These are phyloP conservation scores for Metschnikowia borealis DNA, from an alignment of 805 yeast genomes.

Conservation along the genomic window DNA sequence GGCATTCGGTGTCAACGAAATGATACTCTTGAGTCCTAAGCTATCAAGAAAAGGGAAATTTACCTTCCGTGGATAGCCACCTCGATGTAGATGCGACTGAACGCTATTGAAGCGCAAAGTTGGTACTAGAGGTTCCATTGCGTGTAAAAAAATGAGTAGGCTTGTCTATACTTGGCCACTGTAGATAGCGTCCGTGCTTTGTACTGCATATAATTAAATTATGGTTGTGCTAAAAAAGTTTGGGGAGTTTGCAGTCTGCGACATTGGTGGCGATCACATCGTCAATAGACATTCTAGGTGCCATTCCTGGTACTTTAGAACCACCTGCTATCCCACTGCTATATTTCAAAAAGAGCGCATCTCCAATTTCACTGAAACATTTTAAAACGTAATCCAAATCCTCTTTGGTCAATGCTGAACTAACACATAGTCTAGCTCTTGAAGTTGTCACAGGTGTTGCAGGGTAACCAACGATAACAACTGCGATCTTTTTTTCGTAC, in stretches of 20 bases:
- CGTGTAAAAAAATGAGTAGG: neutral
- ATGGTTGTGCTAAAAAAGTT: conserved; percentile 8
- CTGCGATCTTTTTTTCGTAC: conserved; percentile 78
- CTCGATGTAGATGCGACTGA: conserved; percentile 70
- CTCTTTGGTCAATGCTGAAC: conserved; percentile 87
- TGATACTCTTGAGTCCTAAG: conserved; percentile 62
- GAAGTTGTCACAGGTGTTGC: conserved; percentile 91
- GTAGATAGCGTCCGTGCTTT: neutral
- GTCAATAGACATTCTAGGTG: conserved; percentile 75
- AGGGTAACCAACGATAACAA: conserved; percentile 96
- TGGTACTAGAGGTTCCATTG: conserved; percentile 44
- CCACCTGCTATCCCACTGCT: conserved; percentile 79
- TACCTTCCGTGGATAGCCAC: conserved; percentile 79
- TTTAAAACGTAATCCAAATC: conserved; percentile 80
- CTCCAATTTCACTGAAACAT: conserved; percentile 75
- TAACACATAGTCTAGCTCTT: conserved; percentile 89
- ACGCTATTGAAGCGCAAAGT: conserved; percentile 77
- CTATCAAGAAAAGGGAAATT: conserved; percentile 67
- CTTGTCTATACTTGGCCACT: neutral
- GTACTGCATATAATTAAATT: conserved; percentile 3
- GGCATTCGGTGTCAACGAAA: conserved; percentile 78
- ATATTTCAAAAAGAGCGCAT: conserved; percentile 66
- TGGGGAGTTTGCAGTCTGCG: conserved; percentile 46
- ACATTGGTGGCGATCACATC: conserved; percentile 74
- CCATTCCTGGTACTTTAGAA: conserved; percentile 45